phyloP scores from a whole-genome alignment of 768 basidiomycete species.

The Auriculariales sp. region DNA sequence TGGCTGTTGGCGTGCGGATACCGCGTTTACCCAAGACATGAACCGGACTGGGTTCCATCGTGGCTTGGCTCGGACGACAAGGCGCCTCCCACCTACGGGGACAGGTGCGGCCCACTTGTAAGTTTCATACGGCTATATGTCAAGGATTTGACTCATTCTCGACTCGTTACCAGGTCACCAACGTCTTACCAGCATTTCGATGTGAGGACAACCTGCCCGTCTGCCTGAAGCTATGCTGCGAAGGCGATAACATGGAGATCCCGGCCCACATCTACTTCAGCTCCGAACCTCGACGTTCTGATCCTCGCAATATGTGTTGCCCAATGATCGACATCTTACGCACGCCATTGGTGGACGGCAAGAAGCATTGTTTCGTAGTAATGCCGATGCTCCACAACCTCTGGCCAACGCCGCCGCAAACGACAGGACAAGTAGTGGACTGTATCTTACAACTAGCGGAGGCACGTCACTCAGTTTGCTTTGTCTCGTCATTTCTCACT shows the following conservation, averaged over 20 bases:
- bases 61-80: too few relatives aligned
- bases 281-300: not conserved
- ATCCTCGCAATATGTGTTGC: not conserved
- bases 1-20: too few relatives aligned
- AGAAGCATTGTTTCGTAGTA: not conserved
- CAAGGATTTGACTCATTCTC: too few relatives aligned
- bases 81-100: too few relatives aligned
- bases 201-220: not conserved
- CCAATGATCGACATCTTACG: not conserved
- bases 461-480: not conserved
- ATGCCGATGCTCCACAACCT: not conserved
- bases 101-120: too few relatives aligned
- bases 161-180: too few relatives aligned
- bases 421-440: not conserved
- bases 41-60: too few relatives aligned
- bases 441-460: not conserved
- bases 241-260: not conserved
- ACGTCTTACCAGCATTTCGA: too few relatives aligned
- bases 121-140: too few relatives aligned
- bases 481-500: not conserved
- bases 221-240: not conserved
- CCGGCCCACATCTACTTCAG: not conserved
- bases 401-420: not conserved
- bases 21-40: too few relatives aligned
- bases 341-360: not conserved